Evolutionary conservation across 768 basidiomycete species (phyloP).

Genomic region (Leccinum rimulosum): DNA sequence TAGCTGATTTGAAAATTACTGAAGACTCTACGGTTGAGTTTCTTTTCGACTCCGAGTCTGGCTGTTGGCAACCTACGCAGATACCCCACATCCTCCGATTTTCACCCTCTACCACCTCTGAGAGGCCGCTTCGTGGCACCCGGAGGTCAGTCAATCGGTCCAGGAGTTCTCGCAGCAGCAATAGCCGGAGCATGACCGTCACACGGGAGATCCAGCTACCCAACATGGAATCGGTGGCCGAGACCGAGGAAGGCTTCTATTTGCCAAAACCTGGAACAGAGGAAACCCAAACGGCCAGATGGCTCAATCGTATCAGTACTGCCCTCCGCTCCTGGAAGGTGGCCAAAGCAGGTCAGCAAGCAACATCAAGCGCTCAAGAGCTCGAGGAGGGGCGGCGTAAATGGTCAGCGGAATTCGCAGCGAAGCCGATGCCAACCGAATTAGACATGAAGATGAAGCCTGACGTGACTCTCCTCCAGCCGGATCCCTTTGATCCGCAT

Average conservation of each 20-base stretch:
- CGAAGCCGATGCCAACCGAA: neutral
- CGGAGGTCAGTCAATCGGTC: neutral
- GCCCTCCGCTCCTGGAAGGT: neutral
- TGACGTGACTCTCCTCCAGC: neutral
- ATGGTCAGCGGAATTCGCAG: neutral
- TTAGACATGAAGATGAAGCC: neutral
- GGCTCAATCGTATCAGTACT: neutral
- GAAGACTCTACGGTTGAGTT: neutral
- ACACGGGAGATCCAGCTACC: neutral
- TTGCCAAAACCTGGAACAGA: neutral
- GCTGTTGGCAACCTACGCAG: neutral
- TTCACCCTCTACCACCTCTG: neutral
- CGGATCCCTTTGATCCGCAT: neutral
- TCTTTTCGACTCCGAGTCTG: neutral
- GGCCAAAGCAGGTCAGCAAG: too few relatives aligned
- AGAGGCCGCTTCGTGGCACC: neutral
- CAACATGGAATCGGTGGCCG: neutral
- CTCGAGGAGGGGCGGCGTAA: too few relatives aligned
- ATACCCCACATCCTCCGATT: neutral
- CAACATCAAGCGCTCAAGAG: too few relatives aligned
- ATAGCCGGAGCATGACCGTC: neutral
- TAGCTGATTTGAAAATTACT: neutral
- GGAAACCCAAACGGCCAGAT: neutral
- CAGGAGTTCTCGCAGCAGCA: neutral
- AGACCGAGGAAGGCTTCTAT: neutral